These are phyloP conservation scores for Millerago galiae DNA, from an alignment of 805 yeast species.

Conservation along the genomic window DNA sequence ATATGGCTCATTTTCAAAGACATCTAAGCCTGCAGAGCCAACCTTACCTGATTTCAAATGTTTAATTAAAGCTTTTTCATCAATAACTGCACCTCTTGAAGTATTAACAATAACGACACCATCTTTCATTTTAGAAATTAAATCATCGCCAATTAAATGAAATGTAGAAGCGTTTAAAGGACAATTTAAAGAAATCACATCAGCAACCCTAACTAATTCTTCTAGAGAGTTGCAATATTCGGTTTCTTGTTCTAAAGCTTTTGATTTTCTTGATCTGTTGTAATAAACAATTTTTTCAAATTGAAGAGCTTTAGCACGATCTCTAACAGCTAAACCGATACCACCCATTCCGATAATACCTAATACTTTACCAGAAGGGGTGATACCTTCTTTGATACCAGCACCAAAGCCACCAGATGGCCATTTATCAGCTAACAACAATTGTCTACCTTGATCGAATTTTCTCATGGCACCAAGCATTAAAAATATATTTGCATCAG, in stretches of 20 bases:
- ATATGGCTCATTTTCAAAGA: conserved; percentile 46
- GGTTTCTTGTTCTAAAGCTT: conserved; percentile 36
- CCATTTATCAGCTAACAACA: conserved; percentile 25
- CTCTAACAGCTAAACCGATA: conserved; percentile 47
- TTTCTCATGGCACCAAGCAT: conserved; percentile 46
- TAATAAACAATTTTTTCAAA: conserved; percentile 49
- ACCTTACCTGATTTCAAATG: conserved; percentile 38
- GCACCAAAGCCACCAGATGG: conserved; percentile 28
- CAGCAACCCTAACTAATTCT: not conserved
- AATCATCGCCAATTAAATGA: conserved; percentile 37
- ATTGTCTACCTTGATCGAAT: conserved; percentile 30
- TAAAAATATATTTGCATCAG: conserved; percentile 50
- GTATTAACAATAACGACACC: conserved; percentile 47
- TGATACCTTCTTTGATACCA: conserved; percentile 31
- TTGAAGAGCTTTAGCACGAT: conserved; percentile 40
- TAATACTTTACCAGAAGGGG: conserved; percentile 45
- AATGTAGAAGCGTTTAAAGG: conserved; percentile 34
- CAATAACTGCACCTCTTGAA: conserved; percentile 49
- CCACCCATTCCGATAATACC: conserved; percentile 53
- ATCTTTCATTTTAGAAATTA: conserved; percentile 31
- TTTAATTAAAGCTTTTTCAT: conserved; percentile 40
- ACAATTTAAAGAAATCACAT: not conserved
- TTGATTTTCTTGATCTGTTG: conserved; percentile 40
- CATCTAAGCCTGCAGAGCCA: conserved; percentile 51
- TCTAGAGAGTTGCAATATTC: conserved; percentile 8